Percentiles rank a stretch among this genome's conserved stretches.
Evolutionary conservation across 805 yeast species (phyloP).

Genomic region (Candida schatavii): DNA sequence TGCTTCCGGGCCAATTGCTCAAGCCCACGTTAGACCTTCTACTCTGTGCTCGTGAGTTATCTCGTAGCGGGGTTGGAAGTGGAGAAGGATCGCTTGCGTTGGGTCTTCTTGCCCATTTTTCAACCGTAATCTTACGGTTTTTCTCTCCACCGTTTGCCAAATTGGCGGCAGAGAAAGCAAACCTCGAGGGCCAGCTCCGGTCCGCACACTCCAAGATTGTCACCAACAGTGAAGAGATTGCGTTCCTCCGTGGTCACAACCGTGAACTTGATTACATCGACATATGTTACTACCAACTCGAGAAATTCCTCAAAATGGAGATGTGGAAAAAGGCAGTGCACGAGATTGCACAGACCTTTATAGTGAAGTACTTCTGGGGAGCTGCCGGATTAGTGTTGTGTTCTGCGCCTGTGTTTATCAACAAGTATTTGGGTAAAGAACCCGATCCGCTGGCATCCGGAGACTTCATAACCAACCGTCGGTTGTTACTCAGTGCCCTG

Average conservation of each 20-base stretch:
- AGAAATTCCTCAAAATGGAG: slow-evolving; percentile 71
- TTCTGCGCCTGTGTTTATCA: slow-evolving; percentile 81
- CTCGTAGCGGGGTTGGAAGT: slow-evolving; percentile 61
- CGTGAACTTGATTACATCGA: slow-evolving; percentile 78
- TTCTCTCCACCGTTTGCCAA: slow-evolving; percentile 90
- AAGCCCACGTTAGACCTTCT: slow-evolving; percentile 80
- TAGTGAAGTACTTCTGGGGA: slow-evolving; percentile 92
- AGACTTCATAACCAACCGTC: slow-evolving; percentile 84
- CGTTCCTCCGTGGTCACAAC: slow-evolving; percentile 75
- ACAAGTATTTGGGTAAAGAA: slow-evolving; percentile 46
- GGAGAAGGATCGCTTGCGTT: slow-evolving; percentile 77
- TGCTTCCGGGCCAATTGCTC: slow-evolving; percentile 76
- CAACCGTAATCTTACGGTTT: slow-evolving; percentile 68
- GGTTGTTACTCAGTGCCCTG: slow-evolving; percentile 78
- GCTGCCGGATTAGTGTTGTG: slow-evolving; percentile 89
- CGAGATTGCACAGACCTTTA: slow-evolving; percentile 81
- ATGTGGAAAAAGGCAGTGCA: slow-evolving; percentile 74
- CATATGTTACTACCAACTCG: slow-evolving; percentile 75
- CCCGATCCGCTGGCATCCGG: slow-evolving; percentile 57
- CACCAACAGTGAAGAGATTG: slow-evolving; percentile 80
- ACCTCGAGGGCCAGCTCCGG: slow-evolving; percentile 81
- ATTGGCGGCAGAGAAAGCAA: slow-evolving; percentile 70
- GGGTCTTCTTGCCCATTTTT: slow-evolving; percentile 76
- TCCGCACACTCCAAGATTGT: slow-evolving; percentile 80
- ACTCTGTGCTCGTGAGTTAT: slow-evolving; percentile 75